Base-by-base conservation (phyloP, 306 rosid genomes). In the Vicia villosa region DNA sequence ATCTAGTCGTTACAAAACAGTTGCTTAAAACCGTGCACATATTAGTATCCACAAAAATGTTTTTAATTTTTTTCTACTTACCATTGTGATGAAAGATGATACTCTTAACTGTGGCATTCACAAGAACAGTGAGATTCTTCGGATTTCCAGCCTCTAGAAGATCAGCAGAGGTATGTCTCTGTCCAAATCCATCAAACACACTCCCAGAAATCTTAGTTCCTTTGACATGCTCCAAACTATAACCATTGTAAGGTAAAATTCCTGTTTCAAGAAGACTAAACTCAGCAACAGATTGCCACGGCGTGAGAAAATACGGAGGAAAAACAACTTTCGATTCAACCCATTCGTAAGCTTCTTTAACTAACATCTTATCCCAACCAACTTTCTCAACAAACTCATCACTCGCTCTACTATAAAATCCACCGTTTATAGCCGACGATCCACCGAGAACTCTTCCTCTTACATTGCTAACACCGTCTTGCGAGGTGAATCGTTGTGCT, bases 361-460 rank as follows among this genome's bases (percentile, higher is more conserved):
- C 97, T 15, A 74, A 70, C n/a, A 76, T 70, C 57, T 74, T 77
- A 70, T 88, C 86, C 92, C 87, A 88, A 26, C 87, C 92, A 30
- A 70, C 84, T 69, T 81, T 83, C 10, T 61, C 3, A 2, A 81
- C 81, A 83, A 70, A 91, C n/a, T 74, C 81, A 43, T 81, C 79
- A 73, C 95, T 88, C 57, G 92, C 90, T 84, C 97, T 81, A 47
- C 95, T 91, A 24, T 88, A 91, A 56, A 91, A 77, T 0, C 92
- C 92, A 0, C 88, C 88, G 74, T 91, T 91, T 78, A 91, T 80
- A 42, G 92, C 90, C 5, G 92, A 88, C 65, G 88, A 88, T 8
- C 95, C 95, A 4, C 95, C 97, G 15, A 86, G 90, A 63, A 88
- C 97, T 82, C 97, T 83, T 66, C 97, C 95, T 81, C 95, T 72